A percentile compares a stretch with the other conserved stretches of the same genome.
Conservation (phyloP, 2,329 filamentous ascomycete species). For the Nannizziopsis arthrosporioides region DNA sequence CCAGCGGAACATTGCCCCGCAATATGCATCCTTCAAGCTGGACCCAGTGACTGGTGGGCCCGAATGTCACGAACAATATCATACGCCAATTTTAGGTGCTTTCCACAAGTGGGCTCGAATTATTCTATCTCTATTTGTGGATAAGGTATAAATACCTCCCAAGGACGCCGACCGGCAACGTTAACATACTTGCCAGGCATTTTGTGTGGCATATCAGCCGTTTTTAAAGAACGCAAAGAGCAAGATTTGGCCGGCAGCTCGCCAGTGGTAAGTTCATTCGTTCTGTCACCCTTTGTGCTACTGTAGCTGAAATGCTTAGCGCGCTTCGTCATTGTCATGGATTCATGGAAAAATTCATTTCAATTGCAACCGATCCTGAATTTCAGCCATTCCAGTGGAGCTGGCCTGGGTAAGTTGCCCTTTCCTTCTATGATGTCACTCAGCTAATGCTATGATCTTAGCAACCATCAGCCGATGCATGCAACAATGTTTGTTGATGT, state of each 20-base stretch:
- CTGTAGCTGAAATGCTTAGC: slow-evolving; percentile 16
- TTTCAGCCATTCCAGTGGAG: slow-evolving; percentile 41
- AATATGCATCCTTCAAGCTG: slow-evolving; percentile 20
- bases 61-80: slow-evolving; percentile 33
- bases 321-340: slow-evolving; percentile 38
- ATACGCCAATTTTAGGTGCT: slow-evolving; percentile 32
- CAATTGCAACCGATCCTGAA: slow-evolving; percentile 36
- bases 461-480: slow-evolving; percentile 36
- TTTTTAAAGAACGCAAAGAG: slow-evolving; percentile 40
- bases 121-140: slow-evolving; percentile 34
- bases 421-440: not conserved
- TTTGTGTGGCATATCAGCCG: slow-evolving; percentile 38
- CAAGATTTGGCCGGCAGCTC: slow-evolving; percentile 36
- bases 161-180: not conserved
- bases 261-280: slow-evolving; percentile 29
- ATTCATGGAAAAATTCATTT: slow-evolving; percentile 40
- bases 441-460: slow-evolving; percentile 16
- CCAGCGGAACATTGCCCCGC: slow-evolving; percentile 8
- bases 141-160: slow-evolving; percentile 26
- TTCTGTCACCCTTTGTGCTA: slow-evolving; percentile 10
- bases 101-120: slow-evolving; percentile 40
- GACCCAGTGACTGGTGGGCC: slow-evolving; percentile 29
- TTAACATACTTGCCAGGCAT: slow-evolving; percentile 25
- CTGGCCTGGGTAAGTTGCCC: slow-evolving; percentile 32
- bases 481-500: slow-evolving; percentile 27